phyloP scores from a whole-genome alignment of 208 protist species.

The Spongospora subterranea region DNA sequence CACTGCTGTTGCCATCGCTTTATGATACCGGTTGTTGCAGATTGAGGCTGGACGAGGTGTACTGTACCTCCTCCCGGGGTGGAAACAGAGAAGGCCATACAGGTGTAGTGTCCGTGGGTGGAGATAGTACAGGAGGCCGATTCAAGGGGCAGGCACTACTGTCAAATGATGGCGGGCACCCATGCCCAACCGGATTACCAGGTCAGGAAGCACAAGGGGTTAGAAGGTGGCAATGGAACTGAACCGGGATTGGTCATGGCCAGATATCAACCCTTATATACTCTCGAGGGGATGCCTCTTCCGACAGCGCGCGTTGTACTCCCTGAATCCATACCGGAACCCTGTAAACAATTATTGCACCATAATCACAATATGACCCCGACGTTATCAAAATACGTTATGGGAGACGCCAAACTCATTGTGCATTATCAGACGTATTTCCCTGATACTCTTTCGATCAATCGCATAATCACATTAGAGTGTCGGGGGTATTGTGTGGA shows the following conservation, averaged over 20 bases:
- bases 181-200: neutral
- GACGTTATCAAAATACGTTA: neutral
- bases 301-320: neutral
- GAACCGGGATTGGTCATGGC: too few relatives aligned
- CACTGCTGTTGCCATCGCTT: too few relatives aligned
- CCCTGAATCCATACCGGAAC: slow-evolving; percentile 2
- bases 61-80: too few relatives aligned
- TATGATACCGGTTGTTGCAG: too few relatives aligned
- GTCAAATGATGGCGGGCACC: neutral
- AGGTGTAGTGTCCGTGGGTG: too few relatives aligned
- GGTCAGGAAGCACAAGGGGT: too few relatives aligned
- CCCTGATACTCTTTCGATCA: neutral
- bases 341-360: neutral
- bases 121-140: too few relatives aligned
- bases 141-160: neutral
- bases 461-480: slow-evolving; percentile 22
- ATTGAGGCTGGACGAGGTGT: too few relatives aligned
- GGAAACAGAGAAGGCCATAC: too few relatives aligned
- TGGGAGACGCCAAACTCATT: neutral
- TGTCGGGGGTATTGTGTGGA: neutral
- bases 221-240: neutral
- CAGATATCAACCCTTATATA: too few relatives aligned
- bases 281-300: neutral
- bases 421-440: neutral
- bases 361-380: slow-evolving; percentile 38